phyloP scores from a whole-genome alignment of 257 asterid species.

The Leonotis leonurus region DNA sequence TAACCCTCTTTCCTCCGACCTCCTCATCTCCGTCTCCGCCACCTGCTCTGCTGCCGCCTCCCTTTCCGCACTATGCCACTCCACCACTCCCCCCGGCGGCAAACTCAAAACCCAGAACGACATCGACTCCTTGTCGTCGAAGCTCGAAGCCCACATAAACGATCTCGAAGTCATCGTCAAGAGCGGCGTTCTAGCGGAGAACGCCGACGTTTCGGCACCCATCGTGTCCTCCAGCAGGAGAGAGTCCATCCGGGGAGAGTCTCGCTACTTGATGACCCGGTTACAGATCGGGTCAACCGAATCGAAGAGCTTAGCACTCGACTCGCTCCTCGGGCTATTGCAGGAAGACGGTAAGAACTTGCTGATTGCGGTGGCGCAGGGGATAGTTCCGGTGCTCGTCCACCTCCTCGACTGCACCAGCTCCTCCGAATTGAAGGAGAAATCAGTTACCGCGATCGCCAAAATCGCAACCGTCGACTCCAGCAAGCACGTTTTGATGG shows the following conservation, averaged over 20 bases:
- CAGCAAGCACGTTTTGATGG: conserved; percentile 47
- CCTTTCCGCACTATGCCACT: conserved; percentile 45
- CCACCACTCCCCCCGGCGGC: conserved; percentile 39
- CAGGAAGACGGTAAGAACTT: conserved; percentile 80
- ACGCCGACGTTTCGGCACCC: conserved; percentile 13
- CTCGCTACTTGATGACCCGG: conserved; percentile 58
- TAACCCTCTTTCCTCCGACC: conserved; percentile 45
- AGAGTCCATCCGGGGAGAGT: conserved; percentile 59
- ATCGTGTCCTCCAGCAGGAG: conserved; percentile 26
- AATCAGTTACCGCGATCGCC: conserved; percentile 55
- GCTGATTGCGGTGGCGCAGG: conserved; percentile 69
- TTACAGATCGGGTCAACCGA: conserved; percentile 87
- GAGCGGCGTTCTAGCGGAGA: conserved; percentile 37
- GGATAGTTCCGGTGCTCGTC: conserved; percentile 72
- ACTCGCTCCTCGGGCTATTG: conserved; percentile 53
- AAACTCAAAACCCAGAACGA: conserved; percentile 83
- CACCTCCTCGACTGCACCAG: conserved; percentile 58
- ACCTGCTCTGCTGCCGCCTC: conserved; percentile 45
- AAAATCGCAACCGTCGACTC: conserved; percentile 65
- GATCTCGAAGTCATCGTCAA: conserved; percentile 57
- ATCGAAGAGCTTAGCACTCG: conserved; percentile 64
- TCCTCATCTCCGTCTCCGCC: conserved; percentile 43
- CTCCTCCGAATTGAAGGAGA: conserved; percentile 67
- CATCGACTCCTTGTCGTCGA: conserved; percentile 52
- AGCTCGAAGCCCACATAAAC: conserved; percentile 51